A percentile compares a stretch with the other conserved stretches of the same genome.
These are phyloP conservation scores for Salvia sclarea DNA, from an alignment of 305 asterid genomes.

Conservation along the genomic window DNA sequence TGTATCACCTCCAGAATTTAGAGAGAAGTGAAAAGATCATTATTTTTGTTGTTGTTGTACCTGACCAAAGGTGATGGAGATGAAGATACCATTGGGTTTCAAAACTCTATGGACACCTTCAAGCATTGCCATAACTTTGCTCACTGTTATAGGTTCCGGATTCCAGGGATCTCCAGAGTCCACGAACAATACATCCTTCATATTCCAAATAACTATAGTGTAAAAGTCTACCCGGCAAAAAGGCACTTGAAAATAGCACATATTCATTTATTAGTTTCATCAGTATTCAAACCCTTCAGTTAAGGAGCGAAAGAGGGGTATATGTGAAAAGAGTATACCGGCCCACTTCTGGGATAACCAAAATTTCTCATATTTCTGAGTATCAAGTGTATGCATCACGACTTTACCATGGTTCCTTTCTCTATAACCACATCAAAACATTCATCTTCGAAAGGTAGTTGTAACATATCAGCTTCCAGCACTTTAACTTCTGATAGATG, in stretches of 20 bases:
- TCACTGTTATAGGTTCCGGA: slow-evolving; percentile 71
- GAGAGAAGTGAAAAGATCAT: neutral
- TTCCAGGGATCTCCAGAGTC: slow-evolving; percentile 99
- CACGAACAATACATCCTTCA: slow-evolving; percentile 93
- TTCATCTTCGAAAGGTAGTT: slow-evolving; percentile 79
- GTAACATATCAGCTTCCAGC: slow-evolving; percentile 96
- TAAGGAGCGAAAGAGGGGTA: no score
- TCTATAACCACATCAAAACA: slow-evolving; percentile 89
- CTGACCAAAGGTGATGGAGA: slow-evolving; percentile 96
- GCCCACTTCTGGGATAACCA: no score
- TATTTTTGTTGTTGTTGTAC: slow-evolving; percentile 38
- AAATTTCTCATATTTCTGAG: no score
- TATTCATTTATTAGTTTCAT: no score
- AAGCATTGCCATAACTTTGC: slow-evolving; percentile 80
- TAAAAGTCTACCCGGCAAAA: slow-evolving; percentile 7
- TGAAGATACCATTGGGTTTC: slow-evolving; percentile 79
- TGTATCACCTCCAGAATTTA: neutral
- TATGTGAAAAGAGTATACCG: no score
- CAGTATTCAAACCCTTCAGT: no score
- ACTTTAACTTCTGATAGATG: slow-evolving; percentile 68
- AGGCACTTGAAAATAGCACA: neutral
- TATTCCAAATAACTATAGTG: slow-evolving; percentile 21
- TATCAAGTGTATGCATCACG: slow-evolving; percentile 1
- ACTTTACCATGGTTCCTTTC: slow-evolving; percentile 96
- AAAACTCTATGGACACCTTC: slow-evolving; percentile 78